Evolutionary conservation across 306 rosid genomes (phyloP), one percentile per base, ranked within the genome.

Genomic region (Hylodesmum podocarpum): DNA sequence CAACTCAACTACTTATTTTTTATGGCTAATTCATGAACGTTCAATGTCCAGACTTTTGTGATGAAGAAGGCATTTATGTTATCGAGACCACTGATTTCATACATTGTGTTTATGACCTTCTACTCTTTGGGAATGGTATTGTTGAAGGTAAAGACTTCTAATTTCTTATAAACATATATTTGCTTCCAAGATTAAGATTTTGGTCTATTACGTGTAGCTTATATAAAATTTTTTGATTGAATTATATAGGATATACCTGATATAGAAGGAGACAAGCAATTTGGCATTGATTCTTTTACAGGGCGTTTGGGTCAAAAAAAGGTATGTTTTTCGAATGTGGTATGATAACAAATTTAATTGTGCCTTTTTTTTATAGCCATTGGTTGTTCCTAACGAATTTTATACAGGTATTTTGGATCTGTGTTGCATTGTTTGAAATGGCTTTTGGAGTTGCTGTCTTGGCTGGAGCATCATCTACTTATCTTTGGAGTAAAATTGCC

Each of bases 41-140:
- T 3, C 29, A 22, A 78, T 75, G 54, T 85, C 31, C 89, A 92
- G 96, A 83, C 76, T 15, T 90, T 87, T 49, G 97, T 92, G 68
- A 84, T 27, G 85, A 87, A 88, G 85, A 88, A 94, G 78, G 90
- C 89, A 50, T 78, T 76, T 16, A 46, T 80, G 55, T 87, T 90
- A 78, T 76, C 97, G 8, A 85, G 89, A 79, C 83, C 97, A 16
- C 53, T 88, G 70, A 72, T 88, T 39, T 87, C 87, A 10, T 88
- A 89, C 31, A 86, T 89, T 29, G 92, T 87, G 67, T 92, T 92
- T 78, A 87, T 92, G 96, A 88, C 91, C 81, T 92, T 92, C 85
- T 90, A 88, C 88, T 86, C 92, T 8, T 78, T 92, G 19, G 93
- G 87, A 41, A 88, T 92, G 13, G 91, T 96, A 53, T 78, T 90